A percentile compares a stretch with the other conserved stretches of the same genome.
Conservation (phyloP, 108 stramenopile species). For the Cyclotella distinguenda region DNA sequence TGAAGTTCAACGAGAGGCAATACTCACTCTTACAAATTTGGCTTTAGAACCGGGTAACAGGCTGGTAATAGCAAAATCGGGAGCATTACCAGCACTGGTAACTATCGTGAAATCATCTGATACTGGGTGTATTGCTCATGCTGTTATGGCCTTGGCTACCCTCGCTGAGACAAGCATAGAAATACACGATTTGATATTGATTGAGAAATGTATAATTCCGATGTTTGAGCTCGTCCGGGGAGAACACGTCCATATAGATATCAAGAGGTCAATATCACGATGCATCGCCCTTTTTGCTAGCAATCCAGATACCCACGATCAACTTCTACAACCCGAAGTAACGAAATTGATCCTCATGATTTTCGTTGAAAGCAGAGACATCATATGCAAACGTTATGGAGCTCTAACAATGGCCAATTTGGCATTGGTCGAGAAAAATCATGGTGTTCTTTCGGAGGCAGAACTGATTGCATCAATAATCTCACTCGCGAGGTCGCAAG, state of each 20-base stretch:
- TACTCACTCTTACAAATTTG: slow-evolving; percentile 73
- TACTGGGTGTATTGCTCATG: slow-evolving; percentile 60
- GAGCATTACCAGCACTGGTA: slow-evolving; percentile 70
- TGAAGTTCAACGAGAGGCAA: slow-evolving; percentile 60
- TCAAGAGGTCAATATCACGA: slow-evolving; percentile 69
- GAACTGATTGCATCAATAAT: slow-evolving; percentile 55
- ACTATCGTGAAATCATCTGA: slow-evolving; percentile 54
- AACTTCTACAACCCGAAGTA: slow-evolving; percentile 51
- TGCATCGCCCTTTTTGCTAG: slow-evolving; percentile 74
- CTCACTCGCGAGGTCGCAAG: slow-evolving; percentile 54
- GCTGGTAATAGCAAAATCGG: slow-evolving; percentile 73
- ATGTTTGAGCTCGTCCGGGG: slow-evolving; percentile 22
- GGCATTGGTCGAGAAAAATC: slow-evolving; percentile 63
- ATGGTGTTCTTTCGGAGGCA: slow-evolving; percentile 64
- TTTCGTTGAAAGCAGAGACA: slow-evolving; percentile 54
- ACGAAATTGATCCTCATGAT: slow-evolving; percentile 52
- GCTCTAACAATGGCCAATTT: slow-evolving; percentile 77
- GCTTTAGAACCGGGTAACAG: slow-evolving; percentile 78
- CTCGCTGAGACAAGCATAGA: slow-evolving; percentile 42
- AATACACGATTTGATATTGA: slow-evolving; percentile 28
- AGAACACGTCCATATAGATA: slow-evolving; percentile 37
- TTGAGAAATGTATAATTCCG: slow-evolving; percentile 16
- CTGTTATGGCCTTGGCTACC: slow-evolving; percentile 55
- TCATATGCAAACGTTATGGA: slow-evolving; percentile 56
- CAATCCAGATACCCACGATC: slow-evolving; percentile 62